Evolutionary conservation across 192 early-diverging fungal species (phyloP).

Genomic region (Backusella mclennaniae): DNA sequence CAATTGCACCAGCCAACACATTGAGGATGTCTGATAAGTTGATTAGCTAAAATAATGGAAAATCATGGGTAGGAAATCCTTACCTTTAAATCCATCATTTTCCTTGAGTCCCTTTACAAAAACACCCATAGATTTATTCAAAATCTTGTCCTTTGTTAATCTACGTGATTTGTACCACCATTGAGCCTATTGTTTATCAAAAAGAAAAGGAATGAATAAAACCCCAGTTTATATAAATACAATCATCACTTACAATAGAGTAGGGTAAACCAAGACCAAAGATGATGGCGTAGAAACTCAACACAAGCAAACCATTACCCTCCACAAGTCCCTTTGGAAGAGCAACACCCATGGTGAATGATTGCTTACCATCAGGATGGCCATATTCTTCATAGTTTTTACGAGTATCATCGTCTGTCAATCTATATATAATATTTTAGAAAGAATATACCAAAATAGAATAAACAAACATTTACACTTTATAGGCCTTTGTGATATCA

Average conservation of each 20-base stretch:
- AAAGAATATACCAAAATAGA: not conserved
- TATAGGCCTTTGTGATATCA: constrained; percentile 91
- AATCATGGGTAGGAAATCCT: not conserved
- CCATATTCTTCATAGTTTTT: constrained; percentile 95
- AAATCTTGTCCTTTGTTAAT: constrained; percentile 87
- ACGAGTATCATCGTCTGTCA: constrained; percentile 89
- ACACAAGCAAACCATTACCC: constrained; percentile 79
- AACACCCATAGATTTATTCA: constrained; percentile 83
- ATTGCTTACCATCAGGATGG: constrained; percentile 96
- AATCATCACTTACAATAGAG: constrained; percentile 59
- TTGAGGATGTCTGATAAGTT: constrained; percentile 61
- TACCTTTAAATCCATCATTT: constrained; percentile 36
- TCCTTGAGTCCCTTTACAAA: constrained; percentile 93
- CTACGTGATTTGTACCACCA: constrained; percentile 95
- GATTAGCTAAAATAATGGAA: not conserved
- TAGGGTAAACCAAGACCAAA: constrained; percentile 90
- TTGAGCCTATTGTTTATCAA: constrained; percentile 49
- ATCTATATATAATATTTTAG: constrained; percentile 32
- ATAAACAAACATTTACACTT: constrained; percentile 58
- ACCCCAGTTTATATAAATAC: no score
- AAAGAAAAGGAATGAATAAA: not conserved
- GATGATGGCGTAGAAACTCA: constrained; percentile 80
- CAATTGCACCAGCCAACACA: constrained; percentile 68
- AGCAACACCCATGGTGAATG: constrained; percentile 89
- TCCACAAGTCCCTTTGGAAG: constrained; percentile 91